Evolutionary conservation across 257 asterid species (phyloP).

Genomic region (Solanum medicagineum): DNA sequence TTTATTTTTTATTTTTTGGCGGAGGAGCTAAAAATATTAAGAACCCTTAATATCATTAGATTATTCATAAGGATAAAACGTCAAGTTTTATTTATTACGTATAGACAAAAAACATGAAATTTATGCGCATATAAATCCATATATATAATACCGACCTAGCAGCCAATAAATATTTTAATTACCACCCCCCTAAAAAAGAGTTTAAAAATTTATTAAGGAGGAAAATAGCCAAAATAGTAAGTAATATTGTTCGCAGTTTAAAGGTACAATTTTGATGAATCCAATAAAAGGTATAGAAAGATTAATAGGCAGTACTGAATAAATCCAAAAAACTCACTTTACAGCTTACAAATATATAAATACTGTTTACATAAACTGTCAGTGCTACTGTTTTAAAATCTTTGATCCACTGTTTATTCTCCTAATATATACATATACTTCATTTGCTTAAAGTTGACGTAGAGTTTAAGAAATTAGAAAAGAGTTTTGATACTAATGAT

Average conservation of each 20-base stretch:
- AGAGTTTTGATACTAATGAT: no score
- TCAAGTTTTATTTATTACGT: no score
- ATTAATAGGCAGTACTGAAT: neutral
- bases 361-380: neutral
- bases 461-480: no score
- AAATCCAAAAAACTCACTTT: neutral
- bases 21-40: neutral
- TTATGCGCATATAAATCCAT: neutral
- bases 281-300: neutral
- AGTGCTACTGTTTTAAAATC: neutral
- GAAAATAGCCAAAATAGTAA: conserved; percentile 3
- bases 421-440: neutral
- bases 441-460: no score
- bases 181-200: neutral
- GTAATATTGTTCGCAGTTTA: neutral
- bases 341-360: neutral
- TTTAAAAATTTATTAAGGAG: conserved; percentile 1
- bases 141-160: neutral
- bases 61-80: no score
- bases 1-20: no score
- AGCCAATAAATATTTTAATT: neutral
- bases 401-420: neutral
- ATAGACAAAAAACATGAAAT: neutral
- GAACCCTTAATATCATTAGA: neutral
- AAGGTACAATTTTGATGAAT: neutral